These are phyloP conservation scores for Colletotrichum sp. DNA, from an alignment of 2,329 filamentous ascomycete species.

Conservation along the genomic window DNA sequence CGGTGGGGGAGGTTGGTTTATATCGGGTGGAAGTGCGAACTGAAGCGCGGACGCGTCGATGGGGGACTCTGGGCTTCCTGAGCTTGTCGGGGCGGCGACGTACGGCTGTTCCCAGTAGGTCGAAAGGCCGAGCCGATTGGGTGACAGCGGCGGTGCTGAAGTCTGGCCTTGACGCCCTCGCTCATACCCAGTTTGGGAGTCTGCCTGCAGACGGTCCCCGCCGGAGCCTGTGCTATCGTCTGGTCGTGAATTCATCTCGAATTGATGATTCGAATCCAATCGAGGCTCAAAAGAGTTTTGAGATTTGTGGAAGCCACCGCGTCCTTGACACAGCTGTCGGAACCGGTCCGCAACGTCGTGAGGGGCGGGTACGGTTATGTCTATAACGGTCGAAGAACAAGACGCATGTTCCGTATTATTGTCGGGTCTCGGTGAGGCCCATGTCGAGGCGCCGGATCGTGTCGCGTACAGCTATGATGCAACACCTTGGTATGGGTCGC, in stretches of 20 bases:
- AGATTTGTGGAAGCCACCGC: not conserved
- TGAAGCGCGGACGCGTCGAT: conserved; percentile 60
- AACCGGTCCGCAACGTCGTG: not conserved
- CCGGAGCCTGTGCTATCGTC: not conserved
- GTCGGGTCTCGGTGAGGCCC: not conserved
- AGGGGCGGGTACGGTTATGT: not conserved
- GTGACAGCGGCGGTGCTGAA: conserved; percentile 2
- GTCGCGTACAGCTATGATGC: not conserved
- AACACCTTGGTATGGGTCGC: not conserved
- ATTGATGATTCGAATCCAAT: not conserved
- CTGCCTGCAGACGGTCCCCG: conserved; percentile 23
- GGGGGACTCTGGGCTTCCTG: conserved; percentile 49
- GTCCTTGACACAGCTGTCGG: not conserved
- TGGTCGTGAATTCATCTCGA: conserved; percentile 15
- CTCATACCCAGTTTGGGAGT: conserved; percentile 3
- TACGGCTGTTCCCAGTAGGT: conserved; percentile 60
- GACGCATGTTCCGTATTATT: conserved; percentile 6
- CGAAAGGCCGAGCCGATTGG: conserved; percentile 48
- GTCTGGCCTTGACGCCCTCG: conserved; percentile 7
- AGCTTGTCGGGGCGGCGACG: conserved; percentile 39
- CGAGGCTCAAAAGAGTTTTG: not conserved
- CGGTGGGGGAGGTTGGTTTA: conserved; percentile 35
- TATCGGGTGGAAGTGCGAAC: conserved; percentile 59
- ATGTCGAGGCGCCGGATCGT: not conserved
- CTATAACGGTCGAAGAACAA: not conserved